Percentiles rank a stretch among this genome's conserved stretches.
Conservation (phyloP, 768 basidiomycete genomes). For the Termitomyces bulborhizus region DNA sequence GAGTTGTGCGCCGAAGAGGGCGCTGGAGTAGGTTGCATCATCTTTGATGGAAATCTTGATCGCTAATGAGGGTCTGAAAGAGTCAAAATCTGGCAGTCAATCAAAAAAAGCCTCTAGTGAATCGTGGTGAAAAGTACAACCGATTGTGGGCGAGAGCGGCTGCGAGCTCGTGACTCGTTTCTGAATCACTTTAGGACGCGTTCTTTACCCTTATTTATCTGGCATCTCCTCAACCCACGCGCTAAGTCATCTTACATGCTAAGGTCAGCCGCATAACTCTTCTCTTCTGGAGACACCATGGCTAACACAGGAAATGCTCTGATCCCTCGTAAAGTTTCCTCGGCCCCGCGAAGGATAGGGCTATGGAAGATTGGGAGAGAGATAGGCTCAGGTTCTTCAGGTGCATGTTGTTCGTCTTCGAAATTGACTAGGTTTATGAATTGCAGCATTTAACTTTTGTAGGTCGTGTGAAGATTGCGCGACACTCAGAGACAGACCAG, state of each 20-base stretch:
- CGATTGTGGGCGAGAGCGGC: background rate
- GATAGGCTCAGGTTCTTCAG: constrained; percentile 78
- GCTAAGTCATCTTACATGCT: background rate
- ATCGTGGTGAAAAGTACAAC: background rate
- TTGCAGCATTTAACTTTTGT: background rate
- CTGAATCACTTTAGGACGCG: constrained; percentile 20
- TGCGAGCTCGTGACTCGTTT: constrained; percentile 15
- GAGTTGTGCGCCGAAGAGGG: constrained; percentile 53
- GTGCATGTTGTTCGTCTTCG: constrained; percentile 27
- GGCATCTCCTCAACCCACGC: background rate
- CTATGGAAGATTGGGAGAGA: constrained; percentile 81
- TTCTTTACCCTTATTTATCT: constrained; percentile 27
- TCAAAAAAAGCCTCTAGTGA: background rate
- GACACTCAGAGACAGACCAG: constrained; percentile 83
- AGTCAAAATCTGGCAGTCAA: too few relatives aligned
- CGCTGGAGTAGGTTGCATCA: constrained; percentile 64
- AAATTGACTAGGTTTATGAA: background rate
- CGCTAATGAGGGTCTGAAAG: background rate
- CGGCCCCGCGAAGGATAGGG: constrained; percentile 61
- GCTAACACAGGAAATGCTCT: constrained; percentile 17
- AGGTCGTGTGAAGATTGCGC: constrained; percentile 90
- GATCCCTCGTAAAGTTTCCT: constrained; percentile 18
- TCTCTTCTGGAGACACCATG: constrained; percentile 19
- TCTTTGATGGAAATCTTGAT: constrained; percentile 12
- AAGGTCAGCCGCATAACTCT: constrained; percentile 16